These are phyloP conservation scores for Phallus indusiatus DNA, from an alignment of 768 basidiomycete species.

Conservation along the genomic window DNA sequence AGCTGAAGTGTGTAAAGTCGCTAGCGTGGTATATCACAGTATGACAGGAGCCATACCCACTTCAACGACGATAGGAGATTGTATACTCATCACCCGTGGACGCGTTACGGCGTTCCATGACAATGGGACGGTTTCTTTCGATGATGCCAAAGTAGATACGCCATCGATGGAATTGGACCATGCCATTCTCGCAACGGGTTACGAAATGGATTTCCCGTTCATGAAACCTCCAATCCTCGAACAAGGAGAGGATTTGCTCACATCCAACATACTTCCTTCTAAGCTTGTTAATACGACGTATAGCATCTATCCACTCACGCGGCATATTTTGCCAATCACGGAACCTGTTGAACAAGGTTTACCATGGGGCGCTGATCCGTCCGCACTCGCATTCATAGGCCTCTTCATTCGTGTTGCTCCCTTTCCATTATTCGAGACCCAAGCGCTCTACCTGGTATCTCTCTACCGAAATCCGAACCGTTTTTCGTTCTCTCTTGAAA, in stretches of 20 bases:
- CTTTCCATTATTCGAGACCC: conserved; percentile 70
- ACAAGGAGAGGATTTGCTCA: conserved; percentile 22
- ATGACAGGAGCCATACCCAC: conserved; percentile 26
- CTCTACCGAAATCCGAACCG: conserved; percentile 43
- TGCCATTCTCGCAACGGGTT: conserved; percentile 73
- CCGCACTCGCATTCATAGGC: conserved; percentile 57
- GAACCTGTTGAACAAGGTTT: conserved; percentile 18
- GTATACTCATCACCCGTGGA: conserved; percentile 12
- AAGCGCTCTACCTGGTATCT: conserved; percentile 53
- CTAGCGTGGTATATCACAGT: conserved; percentile 39
- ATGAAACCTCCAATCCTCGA: conserved; percentile 31
- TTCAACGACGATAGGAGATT: conserved; percentile 20
- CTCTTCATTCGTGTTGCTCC: conserved; percentile 53
- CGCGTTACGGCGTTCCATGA: conserved; percentile 1
- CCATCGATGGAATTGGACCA: conserved; percentile 36
- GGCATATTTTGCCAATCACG: conserved; percentile 57
- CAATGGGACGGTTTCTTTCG: conserved; percentile 43
- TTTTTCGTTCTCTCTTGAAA: conserved; percentile 41
- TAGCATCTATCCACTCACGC: conserved; percentile 61
- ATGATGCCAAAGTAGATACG: conserved; percentile 45
- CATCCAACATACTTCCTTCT: conserved; percentile 32
- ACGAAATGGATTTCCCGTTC: conserved; percentile 56
- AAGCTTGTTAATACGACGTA: conserved; percentile 55
- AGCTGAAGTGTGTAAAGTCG: conserved; percentile 40
- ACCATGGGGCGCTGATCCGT: conserved; percentile 15